Evolutionary conservation across 2,329 filamentous ascomycete species (phyloP).

Genomic region (Harringtonia lauricola): DNA sequence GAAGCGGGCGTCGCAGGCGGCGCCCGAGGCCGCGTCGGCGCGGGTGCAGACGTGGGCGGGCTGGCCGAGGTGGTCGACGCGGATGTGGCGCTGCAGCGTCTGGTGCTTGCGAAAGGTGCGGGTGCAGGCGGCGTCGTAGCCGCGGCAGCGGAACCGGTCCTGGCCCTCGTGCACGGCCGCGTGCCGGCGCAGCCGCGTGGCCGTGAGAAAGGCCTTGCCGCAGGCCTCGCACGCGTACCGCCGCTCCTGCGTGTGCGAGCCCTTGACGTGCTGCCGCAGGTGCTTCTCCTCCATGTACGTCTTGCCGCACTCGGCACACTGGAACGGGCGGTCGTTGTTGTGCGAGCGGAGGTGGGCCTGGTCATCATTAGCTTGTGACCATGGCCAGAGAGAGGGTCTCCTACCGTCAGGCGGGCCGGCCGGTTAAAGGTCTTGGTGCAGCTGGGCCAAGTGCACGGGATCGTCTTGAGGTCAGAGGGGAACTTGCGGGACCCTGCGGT

Average conservation of each 20-base stretch:
- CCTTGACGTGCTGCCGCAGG: constrained; percentile 74
- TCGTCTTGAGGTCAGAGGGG: constrained; percentile 65
- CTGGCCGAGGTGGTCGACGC: constrained; percentile 60
- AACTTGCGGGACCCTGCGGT: constrained; percentile 21
- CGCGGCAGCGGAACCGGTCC: constrained; percentile 64
- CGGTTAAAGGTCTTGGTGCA: constrained; percentile 84
- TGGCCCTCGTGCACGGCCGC: constrained; percentile 66
- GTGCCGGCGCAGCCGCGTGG: constrained; percentile 67
- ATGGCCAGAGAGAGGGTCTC: not conserved
- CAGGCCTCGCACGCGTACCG: constrained; percentile 68
- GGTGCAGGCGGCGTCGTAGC: constrained; percentile 55
- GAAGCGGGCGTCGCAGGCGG: constrained; percentile 55
- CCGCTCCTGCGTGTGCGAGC: constrained; percentile 62
- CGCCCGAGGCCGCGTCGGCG: constrained; percentile 10
- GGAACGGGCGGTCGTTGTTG: constrained; percentile 71
- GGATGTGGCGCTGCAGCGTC: constrained; percentile 74
- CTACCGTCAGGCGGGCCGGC: constrained; percentile 56
- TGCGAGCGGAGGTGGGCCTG: constrained; percentile 70
- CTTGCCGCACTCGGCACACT: constrained; percentile 68
- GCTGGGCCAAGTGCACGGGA: constrained; percentile 60
- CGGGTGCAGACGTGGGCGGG: constrained; percentile 62
- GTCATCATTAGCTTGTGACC: not conserved
- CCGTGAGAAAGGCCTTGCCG: constrained; percentile 70
- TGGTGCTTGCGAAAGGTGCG: constrained; percentile 80
- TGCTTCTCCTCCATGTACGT: constrained; percentile 80